Conservation (phyloP, 1,139 yeast genomes). For the Nakaseomyces bracarensis region DNA sequence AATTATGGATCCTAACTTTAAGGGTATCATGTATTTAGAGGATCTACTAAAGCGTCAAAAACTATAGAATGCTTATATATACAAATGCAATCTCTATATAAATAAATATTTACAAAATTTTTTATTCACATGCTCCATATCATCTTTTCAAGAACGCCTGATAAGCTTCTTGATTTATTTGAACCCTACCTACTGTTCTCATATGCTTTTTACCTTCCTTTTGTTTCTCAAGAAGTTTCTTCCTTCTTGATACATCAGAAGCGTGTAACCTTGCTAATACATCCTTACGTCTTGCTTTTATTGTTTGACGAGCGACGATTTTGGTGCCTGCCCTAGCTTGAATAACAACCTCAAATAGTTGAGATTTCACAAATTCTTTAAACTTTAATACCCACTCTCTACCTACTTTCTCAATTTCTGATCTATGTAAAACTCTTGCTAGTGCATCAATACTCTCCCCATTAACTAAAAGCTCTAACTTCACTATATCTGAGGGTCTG, state of each 20-base stretch:
- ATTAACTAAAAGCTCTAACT: slow-evolving; percentile 81
- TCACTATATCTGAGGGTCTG: slow-evolving; percentile 67
- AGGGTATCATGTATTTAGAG: slow-evolving; percentile 54
- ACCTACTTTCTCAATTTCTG: slow-evolving; percentile 67
- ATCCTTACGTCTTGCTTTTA: slow-evolving; percentile 87
- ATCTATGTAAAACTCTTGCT: slow-evolving; percentile 78
- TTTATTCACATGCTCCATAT: slow-evolving; percentile 6
- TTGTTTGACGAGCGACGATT: slow-evolving; percentile 84
- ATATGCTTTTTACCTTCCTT: slow-evolving; percentile 88
- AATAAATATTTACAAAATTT: not conserved
- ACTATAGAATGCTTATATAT: slow-evolving; percentile 9
- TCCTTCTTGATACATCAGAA: slow-evolving; percentile 82
- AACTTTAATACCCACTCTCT: slow-evolving; percentile 76
- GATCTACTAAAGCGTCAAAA: slow-evolving; percentile 33
- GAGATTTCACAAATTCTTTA: slow-evolving; percentile 69
- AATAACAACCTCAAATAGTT: slow-evolving; percentile 84
- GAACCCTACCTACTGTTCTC: slow-evolving; percentile 71
- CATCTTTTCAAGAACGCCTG: slow-evolving; percentile 49
- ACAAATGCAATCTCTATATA: not conserved
- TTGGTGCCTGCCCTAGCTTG: slow-evolving; percentile 84
- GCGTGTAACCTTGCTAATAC: slow-evolving; percentile 90
- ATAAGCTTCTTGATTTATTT: slow-evolving; percentile 76
- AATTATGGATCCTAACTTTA: slow-evolving; percentile 41
- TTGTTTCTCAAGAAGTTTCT: slow-evolving; percentile 79
- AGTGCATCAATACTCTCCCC: slow-evolving; percentile 88